Evolutionary conservation across 202 grass and related monocot genomes (phyloP).

Genomic region (Musa balbisiana): DNA sequence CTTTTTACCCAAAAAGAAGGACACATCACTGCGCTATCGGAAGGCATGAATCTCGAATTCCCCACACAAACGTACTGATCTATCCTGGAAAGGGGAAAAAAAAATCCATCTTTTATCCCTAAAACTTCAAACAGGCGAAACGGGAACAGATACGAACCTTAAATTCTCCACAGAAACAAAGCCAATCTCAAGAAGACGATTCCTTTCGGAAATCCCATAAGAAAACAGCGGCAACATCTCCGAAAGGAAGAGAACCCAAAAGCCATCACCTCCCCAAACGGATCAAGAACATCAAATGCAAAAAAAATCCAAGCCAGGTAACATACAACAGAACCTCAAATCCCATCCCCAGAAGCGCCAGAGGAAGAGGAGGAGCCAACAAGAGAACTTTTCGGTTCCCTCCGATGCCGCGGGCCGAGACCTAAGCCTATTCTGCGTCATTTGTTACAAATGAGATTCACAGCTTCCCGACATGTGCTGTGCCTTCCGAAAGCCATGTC

Average conservation of each 20-base stretch:
- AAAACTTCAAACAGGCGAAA: neutral
- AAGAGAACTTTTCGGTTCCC: neutral
- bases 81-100: no score
- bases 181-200: neutral
- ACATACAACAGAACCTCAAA: neutral
- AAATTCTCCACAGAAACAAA: neutral
- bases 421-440: neutral
- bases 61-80: no score
- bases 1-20: no score
- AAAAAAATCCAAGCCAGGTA: neutral
- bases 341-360: neutral
- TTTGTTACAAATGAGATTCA: no score
- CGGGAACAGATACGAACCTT: neutral
- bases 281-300: neutral
- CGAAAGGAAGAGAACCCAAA: no score
- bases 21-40: no score
- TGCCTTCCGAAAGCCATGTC: no score
- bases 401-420: neutral
- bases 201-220: neutral
- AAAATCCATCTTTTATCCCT: no score
- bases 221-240: no score
- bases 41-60: no score
- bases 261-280: neutral
- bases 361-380: slow-evolving; percentile 5
- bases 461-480: no score